Evolutionary conservation across 257 asterid genomes (phyloP), one percentile per base, ranked within the genome.

Genomic region (Eustoma russellianum): DNA sequence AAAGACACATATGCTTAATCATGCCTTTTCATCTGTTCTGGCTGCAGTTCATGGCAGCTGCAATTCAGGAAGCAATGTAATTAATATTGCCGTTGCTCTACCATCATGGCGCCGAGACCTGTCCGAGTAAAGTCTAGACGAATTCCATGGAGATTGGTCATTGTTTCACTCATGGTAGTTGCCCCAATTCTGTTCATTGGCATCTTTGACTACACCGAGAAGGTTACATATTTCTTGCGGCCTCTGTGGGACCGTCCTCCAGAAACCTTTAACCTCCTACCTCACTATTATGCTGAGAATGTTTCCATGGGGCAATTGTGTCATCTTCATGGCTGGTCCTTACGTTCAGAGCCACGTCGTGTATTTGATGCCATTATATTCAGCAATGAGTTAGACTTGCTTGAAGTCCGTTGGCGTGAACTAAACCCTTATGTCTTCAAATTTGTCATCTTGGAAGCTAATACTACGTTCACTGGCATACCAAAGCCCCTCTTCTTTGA

Each of bases 241-340:
- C 98, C 98, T 8, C 79, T 91, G 47, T 91, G 98, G 98, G 98
- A 91, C 76, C 57, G 58, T 9, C 85, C 98, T 48, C 98, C 97
- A 18, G 59, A 77, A 2, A 77, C 81, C 0, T 84, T 91, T 2
- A 66, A 74, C 62, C 43, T 7, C 43, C 44, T 91, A 30, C 97
- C 95, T 10, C 98, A 91, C 70, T 91, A 79, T 52, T 84, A 91
- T 55, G 97, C 97, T 2, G 95, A 87, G 70, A 91, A 87, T 44
- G 88, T 91, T 18, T 82, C 98, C 2, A 85, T 74, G 86, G 77
- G 56, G 53, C 62, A 76, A 66, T 94, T 91, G 17, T 91, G 98
- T 52, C 79, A 45, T 53, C 83, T 84, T 74, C 98, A 91, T 13
- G 95, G 93, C 49, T 87, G 97, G 95, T 72, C 95, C 51, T 50